Conservation (phyloP, 495 filamentous ascomycete genomes). For the Tuber calosporum region DNA sequence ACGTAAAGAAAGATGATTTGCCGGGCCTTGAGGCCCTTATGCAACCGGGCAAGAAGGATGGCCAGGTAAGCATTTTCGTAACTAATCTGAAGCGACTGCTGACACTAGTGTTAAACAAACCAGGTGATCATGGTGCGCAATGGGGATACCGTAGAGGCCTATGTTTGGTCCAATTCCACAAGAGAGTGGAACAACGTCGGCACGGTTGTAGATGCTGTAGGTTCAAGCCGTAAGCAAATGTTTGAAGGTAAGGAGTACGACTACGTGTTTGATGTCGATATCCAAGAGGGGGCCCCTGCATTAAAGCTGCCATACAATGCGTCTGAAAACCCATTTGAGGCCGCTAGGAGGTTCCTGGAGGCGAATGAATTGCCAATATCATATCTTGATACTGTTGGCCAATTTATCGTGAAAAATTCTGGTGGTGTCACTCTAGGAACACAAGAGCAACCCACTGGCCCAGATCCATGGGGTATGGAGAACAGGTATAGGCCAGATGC, state of each 20-base stretch:
- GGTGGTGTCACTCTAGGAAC: constrained; percentile 73
- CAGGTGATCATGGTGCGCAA: constrained; percentile 68
- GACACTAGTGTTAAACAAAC: background rate
- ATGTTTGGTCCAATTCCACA: constrained; percentile 66
- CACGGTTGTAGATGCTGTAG: constrained; percentile 84
- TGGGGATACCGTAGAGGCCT: constrained; percentile 65
- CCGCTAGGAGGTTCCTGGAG: constrained; percentile 81
- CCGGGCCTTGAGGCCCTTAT: constrained; percentile 78
- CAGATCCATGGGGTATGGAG: constrained; percentile 72
- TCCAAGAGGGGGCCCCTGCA: constrained; percentile 89
- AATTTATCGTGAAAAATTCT: constrained; percentile 87
- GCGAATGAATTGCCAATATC: constrained; percentile 84
- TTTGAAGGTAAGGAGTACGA: constrained; percentile 88
- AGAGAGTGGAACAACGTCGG: constrained; percentile 78
- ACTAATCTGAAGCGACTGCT: background rate
- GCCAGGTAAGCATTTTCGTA: constrained; percentile 56
- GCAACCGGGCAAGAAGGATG: constrained; percentile 81
- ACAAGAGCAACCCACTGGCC: constrained; percentile 43
- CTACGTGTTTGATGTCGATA: constrained; percentile 96
- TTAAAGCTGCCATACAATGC: constrained; percentile 91
- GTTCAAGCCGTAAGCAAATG: constrained; percentile 56
- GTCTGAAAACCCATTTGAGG: constrained; percentile 86
- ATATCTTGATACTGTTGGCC: constrained; percentile 87
- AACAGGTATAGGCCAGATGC: constrained; percentile 66
- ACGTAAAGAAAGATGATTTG: constrained; percentile 82